phyloP scores from a whole-genome alignment of 2,329 filamentous ascomycete genomes.

The Phialocephala sp. region DNA sequence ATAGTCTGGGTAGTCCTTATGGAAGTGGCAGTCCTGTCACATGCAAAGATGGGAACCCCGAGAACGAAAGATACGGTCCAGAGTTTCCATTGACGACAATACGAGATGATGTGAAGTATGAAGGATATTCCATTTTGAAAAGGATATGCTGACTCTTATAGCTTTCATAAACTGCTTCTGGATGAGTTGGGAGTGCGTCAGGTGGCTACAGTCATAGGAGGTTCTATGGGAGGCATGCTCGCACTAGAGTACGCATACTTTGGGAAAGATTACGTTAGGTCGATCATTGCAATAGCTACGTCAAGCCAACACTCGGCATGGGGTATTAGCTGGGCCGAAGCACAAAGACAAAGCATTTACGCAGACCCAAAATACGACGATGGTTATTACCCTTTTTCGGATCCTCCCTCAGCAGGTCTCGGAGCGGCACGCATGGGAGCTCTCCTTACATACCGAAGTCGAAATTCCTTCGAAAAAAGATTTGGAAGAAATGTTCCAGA shows the following conservation, averaged over 20 bases:
- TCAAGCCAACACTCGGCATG: constrained; percentile 85
- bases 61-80: constrained; percentile 82
- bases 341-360: constrained; percentile 92
- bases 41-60: constrained; percentile 78
- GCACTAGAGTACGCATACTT: constrained; percentile 93
- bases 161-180: constrained; percentile 78
- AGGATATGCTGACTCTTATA: constrained; percentile 42
- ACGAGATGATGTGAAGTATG: constrained; percentile 91
- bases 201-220: constrained; percentile 79
- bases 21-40: constrained; percentile 90
- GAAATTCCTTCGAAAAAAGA: constrained; percentile 94
- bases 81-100: constrained; percentile 97
- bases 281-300: constrained; percentile 83
- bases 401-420: constrained; percentile 85
- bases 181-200: constrained; percentile 82
- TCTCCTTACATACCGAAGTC: constrained; percentile 91
- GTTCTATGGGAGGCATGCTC: constrained; percentile 88
- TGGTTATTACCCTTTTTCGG: constrained; percentile 88
- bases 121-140: constrained; percentile 29
- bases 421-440: constrained; percentile 97
- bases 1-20: constrained; percentile 84
- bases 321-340: constrained; percentile 91
- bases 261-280: constrained; percentile 82
- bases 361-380: constrained; percentile 98
- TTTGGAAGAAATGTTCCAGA: constrained; percentile 95